Base-by-base conservation (phyloP, 805 yeast genomes). In the Zygosaccharomyces bisporus region DNA sequence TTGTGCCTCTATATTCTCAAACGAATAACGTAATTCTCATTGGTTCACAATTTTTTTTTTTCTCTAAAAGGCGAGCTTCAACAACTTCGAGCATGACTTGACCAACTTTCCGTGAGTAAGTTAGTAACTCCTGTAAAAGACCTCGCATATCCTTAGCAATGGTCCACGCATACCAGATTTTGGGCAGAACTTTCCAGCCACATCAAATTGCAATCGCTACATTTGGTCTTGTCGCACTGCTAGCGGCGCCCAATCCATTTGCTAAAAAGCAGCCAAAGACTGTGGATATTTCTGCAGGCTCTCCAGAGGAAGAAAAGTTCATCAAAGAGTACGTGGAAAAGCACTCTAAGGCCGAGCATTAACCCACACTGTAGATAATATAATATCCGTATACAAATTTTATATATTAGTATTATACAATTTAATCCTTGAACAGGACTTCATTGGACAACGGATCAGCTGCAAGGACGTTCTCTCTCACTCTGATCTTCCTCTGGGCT, bases 241-340 rank as follows among this genome's bases (percentile, higher is more conserved):
- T 80, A 43, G 80, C 76, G 49, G 66, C 74, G 39, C 93, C 93
- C 64, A 84, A 86, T 67, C 87, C 90, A 67, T 81, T 68, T 43
- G 57, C 66, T 40, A 69, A 80, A 19, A 73, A 77, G 53, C 73
- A 80, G 54, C 77, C 83, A 58, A 72, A 75, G 50, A 74, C 71
- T 56, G 89, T 93, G 36, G 72, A 81, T 32, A 76, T 88, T 66
- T 77, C 79, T 53, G 95, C 95, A 53, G 68, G 80, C 45, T 77
- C 89, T 40, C 80, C 88, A 56, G 97, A 88, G 61, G 97, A 90
- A 73, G 95, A 86, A 68, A 81, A 83, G 67, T 90, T 85, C 73
- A 83, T 90, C 60, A 74, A 70, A 65, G 85, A 81, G 59, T 89
- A 79, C 75, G 73, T 80, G 69, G 68, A 73, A 64, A 69, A 74